phyloP scores from a whole-genome alignment of 768 basidiomycete species.

The Mrakia blollopis region DNA sequence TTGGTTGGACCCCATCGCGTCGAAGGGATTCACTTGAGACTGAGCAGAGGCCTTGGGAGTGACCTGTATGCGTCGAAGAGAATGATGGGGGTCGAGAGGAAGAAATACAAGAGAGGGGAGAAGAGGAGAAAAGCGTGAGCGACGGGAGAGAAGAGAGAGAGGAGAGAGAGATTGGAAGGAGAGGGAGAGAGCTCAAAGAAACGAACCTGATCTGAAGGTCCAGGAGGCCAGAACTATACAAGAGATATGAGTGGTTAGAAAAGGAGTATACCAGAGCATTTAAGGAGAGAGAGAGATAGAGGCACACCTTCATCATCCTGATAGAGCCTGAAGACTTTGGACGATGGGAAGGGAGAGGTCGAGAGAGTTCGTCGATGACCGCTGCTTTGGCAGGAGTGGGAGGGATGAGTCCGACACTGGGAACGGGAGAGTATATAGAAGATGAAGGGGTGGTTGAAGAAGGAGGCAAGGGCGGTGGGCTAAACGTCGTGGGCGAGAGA shows the following conservation, averaged over 20 bases:
- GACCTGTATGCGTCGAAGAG: too few species aligned
- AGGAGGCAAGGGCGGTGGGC: too few species aligned
- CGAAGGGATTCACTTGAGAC: conserved; percentile 29
- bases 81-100: background rate
- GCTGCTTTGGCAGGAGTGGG: background rate
- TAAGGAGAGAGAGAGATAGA: too few species aligned
- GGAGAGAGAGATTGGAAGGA: background rate
- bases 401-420: background rate
- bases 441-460: background rate
- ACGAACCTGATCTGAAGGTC: conserved; percentile 32
- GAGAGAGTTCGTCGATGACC: background rate
- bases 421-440: background rate
- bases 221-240: conserved; percentile 31
- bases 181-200: background rate
- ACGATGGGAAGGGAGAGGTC: background rate
- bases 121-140: background rate
- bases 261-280: background rate
- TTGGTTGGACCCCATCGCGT: conserved; percentile 8
- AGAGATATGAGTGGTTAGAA: background rate
- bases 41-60: conserved; percentile 33
- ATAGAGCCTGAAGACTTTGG: background rate
- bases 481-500: too few species aligned
- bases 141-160: background rate
- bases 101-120: background rate
- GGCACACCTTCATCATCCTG: background rate